These are phyloP conservation scores for Dothiorella sarmentorum DNA, from an alignment of 2,329 filamentous ascomycete species.

Conservation along the genomic window DNA sequence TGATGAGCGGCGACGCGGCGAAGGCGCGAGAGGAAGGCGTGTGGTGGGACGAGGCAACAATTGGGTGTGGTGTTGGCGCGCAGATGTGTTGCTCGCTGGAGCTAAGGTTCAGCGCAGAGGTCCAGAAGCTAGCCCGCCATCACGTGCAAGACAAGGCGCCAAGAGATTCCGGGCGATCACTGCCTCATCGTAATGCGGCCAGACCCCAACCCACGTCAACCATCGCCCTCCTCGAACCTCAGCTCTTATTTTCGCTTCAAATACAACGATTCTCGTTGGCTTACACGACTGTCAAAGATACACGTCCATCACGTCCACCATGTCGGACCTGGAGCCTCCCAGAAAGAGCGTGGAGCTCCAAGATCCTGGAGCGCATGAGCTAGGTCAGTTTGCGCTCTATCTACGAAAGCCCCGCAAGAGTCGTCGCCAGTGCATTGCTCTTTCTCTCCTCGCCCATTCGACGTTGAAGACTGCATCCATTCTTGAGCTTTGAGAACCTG, in stretches of 20 bases:
- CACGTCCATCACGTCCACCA: conserved; percentile 23
- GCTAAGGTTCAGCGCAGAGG: no score
- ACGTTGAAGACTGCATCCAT: neutral
- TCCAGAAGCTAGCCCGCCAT: no score
- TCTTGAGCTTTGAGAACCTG: neutral
- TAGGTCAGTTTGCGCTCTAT: conserved; percentile 41
- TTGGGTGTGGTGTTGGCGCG: neutral
- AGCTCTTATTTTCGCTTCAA: neutral
- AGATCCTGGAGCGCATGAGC: conserved; percentile 55
- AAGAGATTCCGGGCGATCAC: conserved; percentile 7
- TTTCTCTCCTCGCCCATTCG: neutral
- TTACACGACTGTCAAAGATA: neutral
- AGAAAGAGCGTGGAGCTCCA: conserved; percentile 54
- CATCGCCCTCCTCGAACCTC: conserved; percentile 3
- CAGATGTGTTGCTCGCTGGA: conserved; percentile 5
- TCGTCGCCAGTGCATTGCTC: neutral
- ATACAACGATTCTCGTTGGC: conserved; percentile 2
- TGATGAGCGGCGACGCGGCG: conserved; percentile 1
- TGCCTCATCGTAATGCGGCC: conserved; percentile 2
- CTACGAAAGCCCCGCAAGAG: neutral
- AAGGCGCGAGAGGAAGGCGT: neutral
- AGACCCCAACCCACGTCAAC: conserved; percentile 13
- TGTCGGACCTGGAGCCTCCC: conserved; percentile 50
- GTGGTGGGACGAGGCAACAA: neutral
- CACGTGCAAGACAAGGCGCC: no score